Evolutionary conservation across 2,329 filamentous ascomycete genomes (phyloP).

Genomic region (Parastagonospora nodorum): DNA sequence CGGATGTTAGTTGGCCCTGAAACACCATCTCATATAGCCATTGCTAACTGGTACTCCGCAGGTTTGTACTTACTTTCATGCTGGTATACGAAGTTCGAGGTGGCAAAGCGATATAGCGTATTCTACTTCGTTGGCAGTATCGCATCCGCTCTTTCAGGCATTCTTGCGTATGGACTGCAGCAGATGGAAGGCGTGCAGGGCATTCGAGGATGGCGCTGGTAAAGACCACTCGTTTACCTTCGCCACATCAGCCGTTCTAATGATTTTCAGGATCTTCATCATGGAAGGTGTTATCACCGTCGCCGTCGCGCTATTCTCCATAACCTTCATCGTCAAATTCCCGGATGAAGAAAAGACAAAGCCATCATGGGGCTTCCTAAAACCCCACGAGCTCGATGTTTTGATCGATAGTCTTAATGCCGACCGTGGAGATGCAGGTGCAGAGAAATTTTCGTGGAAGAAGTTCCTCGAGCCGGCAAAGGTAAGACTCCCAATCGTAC

Average conservation of each 20-base stretch:
- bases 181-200: slow-evolving; percentile 28
- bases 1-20: slow-evolving; percentile 6
- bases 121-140: slow-evolving; percentile 33
- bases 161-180: slow-evolving; percentile 27
- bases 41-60: slow-evolving; percentile 24
- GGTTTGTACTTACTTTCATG: slow-evolving; percentile 25
- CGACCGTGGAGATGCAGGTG: slow-evolving; percentile 23
- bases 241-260: not conserved
- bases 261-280: slow-evolving; percentile 26
- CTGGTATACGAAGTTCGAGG: slow-evolving; percentile 33
- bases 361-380: slow-evolving; percentile 27
- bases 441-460: slow-evolving; percentile 25
- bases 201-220: slow-evolving; percentile 30
- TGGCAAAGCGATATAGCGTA: slow-evolving; percentile 27
- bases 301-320: slow-evolving; percentile 23
- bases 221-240: not conserved
- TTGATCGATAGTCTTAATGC: slow-evolving; percentile 28
- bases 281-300: slow-evolving; percentile 30
- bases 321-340: slow-evolving; percentile 29
- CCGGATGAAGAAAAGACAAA: slow-evolving; percentile 26
- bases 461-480: slow-evolving; percentile 27
- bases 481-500: not conserved
- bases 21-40: too few relatives aligned
- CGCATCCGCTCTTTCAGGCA: slow-evolving; percentile 28
- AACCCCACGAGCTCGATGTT: slow-evolving; percentile 20